phyloP scores from a whole-genome alignment of 768 basidiomycete species.

The Rossbeevera mucosa region DNA sequence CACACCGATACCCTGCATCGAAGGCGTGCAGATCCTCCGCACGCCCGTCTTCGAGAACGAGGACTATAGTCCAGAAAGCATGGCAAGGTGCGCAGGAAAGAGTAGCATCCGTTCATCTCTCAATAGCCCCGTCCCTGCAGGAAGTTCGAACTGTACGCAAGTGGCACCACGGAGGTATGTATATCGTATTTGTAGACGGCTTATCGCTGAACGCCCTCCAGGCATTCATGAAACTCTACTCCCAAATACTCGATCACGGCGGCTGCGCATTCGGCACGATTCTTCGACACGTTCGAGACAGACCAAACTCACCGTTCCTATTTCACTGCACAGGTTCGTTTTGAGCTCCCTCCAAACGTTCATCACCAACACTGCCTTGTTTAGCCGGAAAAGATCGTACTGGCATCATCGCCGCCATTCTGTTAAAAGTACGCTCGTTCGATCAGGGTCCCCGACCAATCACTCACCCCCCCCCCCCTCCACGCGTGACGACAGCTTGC shows the following conservation, averaged over 20 bases:
- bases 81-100: slow-evolving; percentile 68
- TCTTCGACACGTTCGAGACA: slow-evolving; percentile 68
- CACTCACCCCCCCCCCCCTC: background rate
- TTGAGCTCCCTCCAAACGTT: background rate
- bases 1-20: slow-evolving; percentile 57
- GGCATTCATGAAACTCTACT: slow-evolving; percentile 79
- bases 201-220: slow-evolving; percentile 24
- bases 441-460: background rate
- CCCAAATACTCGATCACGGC: slow-evolving; percentile 75
- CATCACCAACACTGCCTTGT: background rate
- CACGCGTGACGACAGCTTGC: slow-evolving; percentile 47
- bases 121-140: slow-evolving; percentile 19
- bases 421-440: slow-evolving; percentile 51
- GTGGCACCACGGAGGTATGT: slow-evolving; percentile 70
- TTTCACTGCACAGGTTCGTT: slow-evolving; percentile 71
- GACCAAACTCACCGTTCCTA: slow-evolving; percentile 56
- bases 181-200: background rate
- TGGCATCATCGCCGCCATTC: slow-evolving; percentile 66
- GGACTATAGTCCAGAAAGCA: slow-evolving; percentile 80
- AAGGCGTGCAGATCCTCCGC: slow-evolving; percentile 56
- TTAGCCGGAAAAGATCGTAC: slow-evolving; percentile 81
- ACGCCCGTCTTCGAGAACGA: slow-evolving; percentile 62
- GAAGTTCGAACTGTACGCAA: slow-evolving; percentile 62
- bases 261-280: slow-evolving; percentile 65
- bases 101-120: background rate